Evolutionary conservation across 202 grass and related monocot genomes (phyloP).

Genomic region (Hordeum pubiflorum): DNA sequence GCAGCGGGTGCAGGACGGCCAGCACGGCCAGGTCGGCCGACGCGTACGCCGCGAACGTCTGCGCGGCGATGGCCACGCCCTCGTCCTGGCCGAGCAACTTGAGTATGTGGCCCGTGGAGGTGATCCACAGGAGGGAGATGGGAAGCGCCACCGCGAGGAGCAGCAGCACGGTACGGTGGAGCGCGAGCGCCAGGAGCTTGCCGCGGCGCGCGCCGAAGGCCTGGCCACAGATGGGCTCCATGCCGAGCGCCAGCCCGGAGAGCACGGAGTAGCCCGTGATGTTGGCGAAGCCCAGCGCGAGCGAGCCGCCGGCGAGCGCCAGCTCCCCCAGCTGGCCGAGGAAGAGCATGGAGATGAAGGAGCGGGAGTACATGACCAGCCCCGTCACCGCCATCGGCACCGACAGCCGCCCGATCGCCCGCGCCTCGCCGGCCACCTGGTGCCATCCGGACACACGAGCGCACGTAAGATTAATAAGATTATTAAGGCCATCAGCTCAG

Average conservation of each 20-base stretch:
- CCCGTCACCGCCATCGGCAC: conserved; percentile 72
- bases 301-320: conserved; percentile 77
- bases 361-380: conserved; percentile 79
- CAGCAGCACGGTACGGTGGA: conserved; percentile 76
- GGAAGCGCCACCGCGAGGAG: conserved; percentile 66
- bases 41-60: conserved; percentile 63
- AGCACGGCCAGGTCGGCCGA: conserved; percentile 68
- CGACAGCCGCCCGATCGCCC: conserved; percentile 69
- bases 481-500: not conserved
- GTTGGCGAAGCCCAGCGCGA: conserved; percentile 88
- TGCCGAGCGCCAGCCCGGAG: conserved; percentile 79
- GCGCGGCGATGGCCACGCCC: conserved; percentile 47
- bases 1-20: conserved; percentile 79
- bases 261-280: conserved; percentile 96
- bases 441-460: not conserved
- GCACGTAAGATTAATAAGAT: conserved; percentile 5
- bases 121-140: conserved; percentile 77
- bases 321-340: conserved; percentile 67
- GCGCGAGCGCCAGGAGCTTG: conserved; percentile 64
- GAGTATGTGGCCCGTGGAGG: conserved; percentile 41
- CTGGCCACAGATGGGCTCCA: conserved; percentile 98
- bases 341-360: conserved; percentile 96
- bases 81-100: conserved; percentile 63
- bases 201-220: conserved; percentile 69
- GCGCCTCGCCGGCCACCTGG: conserved; percentile 70